Evolutionary conservation across 23 red algal species (phyloP), one percentile per base, ranked within the genome.

Genomic region (Chondrus crispus): DNA sequence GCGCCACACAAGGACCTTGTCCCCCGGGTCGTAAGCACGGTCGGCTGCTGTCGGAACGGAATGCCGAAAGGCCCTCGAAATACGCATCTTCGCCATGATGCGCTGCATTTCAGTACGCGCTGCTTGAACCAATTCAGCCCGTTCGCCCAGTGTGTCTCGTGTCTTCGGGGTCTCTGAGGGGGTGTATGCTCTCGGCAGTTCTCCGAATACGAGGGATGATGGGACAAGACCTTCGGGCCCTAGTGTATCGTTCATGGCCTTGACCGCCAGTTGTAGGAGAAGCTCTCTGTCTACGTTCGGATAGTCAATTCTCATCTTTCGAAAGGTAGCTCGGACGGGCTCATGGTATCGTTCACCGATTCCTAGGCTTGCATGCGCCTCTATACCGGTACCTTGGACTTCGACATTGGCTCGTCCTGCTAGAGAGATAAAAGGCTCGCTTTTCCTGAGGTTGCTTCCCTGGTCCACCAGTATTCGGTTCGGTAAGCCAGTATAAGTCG

Each of bases 171-270:
- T 7, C 46, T 82, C 78, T 54, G 33, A 35, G 40, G 43, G 42
- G 12, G 40, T 63, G 9, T 20, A 46, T 33, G 57, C n/a, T 26
- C 24, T 0, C 26, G 58, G 55, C 19, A 70, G 47, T 51, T 86
- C 54, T 7, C 55, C 82, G 43, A 86, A 86, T 36, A 86, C 82
- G 12, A 86, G 62, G 19, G 60, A 24, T 19, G 40, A 86, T 18
- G 28, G 1, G 47, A 86, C 60, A 20, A 70, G 18, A 33, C 82
- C 82, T 22, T 86, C 62, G 28, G 58, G 38, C 20, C 82, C 82
- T n/a, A 86, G 33, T 7, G 82, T 86, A 1, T 68, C 47, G 62
- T 86, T 86, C 82, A 86, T 86, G 26, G 82, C 82, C 29, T 86
- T 86, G 58, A 86, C 82, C 28, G 71, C 71, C 26, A 24, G 38